These are phyloP conservation scores for Neurospora intermedia DNA, from an alignment of 495 filamentous ascomycete species.

Conservation along the genomic window DNA sequence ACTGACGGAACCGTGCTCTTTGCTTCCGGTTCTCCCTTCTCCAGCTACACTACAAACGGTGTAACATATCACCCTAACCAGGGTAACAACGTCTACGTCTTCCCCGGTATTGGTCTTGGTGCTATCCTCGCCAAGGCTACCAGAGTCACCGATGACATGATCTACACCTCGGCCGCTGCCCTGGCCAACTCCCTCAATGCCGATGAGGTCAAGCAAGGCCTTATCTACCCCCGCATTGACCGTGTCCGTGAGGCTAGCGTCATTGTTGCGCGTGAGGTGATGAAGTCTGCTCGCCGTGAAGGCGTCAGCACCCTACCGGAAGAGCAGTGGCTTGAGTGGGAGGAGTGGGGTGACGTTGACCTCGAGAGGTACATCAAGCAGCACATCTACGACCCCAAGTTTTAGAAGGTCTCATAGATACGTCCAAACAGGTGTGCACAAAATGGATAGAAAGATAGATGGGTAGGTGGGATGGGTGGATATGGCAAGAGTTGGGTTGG, in stretches of 20 bases:
- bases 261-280: slow-evolving; percentile 80
- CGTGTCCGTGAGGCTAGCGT: slow-evolving; percentile 87
- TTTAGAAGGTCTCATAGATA: slow-evolving; percentile 4
- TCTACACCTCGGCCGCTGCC: slow-evolving; percentile 79
- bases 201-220: slow-evolving; percentile 67
- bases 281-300: slow-evolving; percentile 66
- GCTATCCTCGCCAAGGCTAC: slow-evolving; percentile 86
- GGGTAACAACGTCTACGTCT: slow-evolving; percentile 87
- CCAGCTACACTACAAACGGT: slow-evolving; percentile 51
- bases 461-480: background rate
- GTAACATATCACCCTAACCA: slow-evolving; percentile 80
- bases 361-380: slow-evolving; percentile 70
- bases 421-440: background rate
- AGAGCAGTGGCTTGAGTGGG: slow-evolving; percentile 70
- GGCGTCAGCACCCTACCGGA: slow-evolving; percentile 48
- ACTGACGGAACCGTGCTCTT: slow-evolving; percentile 88
- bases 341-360: slow-evolving; percentile 65
- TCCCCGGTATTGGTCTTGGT: slow-evolving; percentile 92
- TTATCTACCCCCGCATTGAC: slow-evolving; percentile 88
- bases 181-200: slow-evolving; percentile 68
- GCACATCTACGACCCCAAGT: slow-evolving; percentile 65
- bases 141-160: slow-evolving; percentile 88
- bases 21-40: slow-evolving; percentile 90
- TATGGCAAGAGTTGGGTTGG: background rate
- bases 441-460: background rate